These are phyloP conservation scores for Puccinia horiana DNA, from an alignment of 1,284 basidiomycete species.

Conservation along the genomic window DNA sequence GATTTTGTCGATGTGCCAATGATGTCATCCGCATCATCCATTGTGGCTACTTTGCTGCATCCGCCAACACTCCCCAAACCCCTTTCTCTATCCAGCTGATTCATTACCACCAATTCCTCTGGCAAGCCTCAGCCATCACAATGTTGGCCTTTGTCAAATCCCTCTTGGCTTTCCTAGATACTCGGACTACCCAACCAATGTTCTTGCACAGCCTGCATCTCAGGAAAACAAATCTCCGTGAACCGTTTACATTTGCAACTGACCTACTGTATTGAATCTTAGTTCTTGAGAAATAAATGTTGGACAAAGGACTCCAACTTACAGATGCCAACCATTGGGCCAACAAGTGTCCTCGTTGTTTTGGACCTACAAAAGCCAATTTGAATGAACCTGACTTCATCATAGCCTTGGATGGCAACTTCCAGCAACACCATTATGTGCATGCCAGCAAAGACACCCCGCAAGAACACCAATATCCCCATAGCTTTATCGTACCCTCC, in stretches of 20 bases:
- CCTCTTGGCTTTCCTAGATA: neutral
- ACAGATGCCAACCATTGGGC: neutral
- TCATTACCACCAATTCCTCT: constrained; percentile 25
- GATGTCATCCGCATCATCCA: neutral
- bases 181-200: neutral
- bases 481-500: neutral
- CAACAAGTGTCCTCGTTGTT: no score
- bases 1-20: neutral
- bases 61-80: neutral
- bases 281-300: neutral
- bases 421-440: neutral
- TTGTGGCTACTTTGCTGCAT: constrained; percentile 7
- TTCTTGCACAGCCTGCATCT: neutral
- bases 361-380: neutral
- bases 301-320: neutral
- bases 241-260: neutral
- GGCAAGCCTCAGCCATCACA: neutral
- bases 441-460: neutral
- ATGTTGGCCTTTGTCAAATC: neutral
- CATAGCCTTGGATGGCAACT: neutral
- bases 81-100: constrained; percentile 13
- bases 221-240: neutral
- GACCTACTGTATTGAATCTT: neutral
- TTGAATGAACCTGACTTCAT: neutral
- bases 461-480: neutral